Evolutionary conservation across 2,329 filamentous ascomycete species (phyloP), one percentile per base, ranked within the genome.

Genomic region (Nothomitra cinnamomea): DNA sequence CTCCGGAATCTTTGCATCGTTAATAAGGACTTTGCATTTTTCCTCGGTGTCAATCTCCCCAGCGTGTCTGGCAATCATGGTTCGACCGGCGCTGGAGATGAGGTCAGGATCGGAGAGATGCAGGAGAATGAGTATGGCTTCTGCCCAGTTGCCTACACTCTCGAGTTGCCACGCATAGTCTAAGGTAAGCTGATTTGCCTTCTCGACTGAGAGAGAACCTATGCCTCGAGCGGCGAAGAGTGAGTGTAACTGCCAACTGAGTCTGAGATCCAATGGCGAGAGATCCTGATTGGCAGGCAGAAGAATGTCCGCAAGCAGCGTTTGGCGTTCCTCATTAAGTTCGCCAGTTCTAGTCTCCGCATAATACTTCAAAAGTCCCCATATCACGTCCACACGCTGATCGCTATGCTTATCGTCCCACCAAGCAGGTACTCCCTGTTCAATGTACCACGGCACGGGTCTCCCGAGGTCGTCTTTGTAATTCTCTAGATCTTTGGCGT

Each of bases 321-420:
- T 35, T 54, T 10, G 53, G 10, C 24, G 45, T 32, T 35, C 25
- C 24, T 49, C 54, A 50, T 49, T 57, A 65, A 64, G 43, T 69
- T 72, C 38, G 61, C 65, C 56, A 62, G 59, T 71, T n/a, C 69
- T 71, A 1, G 87, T 78, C n/a, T 49, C 45, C 13, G 45, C 24
- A 61, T 88, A 94, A 3, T 94, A 72, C 64, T 86, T 87, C 51
- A 98, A 69, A 0, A 98, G 75, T 12, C 87, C 85, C 83, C 90
- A 95, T 1, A 96, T 72, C 6, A 94, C 73, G 63, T 94, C 88
- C 62, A 92, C 80, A 41, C 82, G 76, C 25, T 70, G 67, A 24
- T 77, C 72, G 12, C 73, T 70, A 52, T 79, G 69, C 2, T 71
- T 68, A 57, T 85, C 79, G 17, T 78, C 69, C 76, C 82, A 85